Percentiles rank a stretch among this genome's conserved stretches.
Evolutionary conservation across 2,329 filamentous ascomycete genomes (phyloP).

Genomic region (Dothiorella sarmentorum): DNA sequence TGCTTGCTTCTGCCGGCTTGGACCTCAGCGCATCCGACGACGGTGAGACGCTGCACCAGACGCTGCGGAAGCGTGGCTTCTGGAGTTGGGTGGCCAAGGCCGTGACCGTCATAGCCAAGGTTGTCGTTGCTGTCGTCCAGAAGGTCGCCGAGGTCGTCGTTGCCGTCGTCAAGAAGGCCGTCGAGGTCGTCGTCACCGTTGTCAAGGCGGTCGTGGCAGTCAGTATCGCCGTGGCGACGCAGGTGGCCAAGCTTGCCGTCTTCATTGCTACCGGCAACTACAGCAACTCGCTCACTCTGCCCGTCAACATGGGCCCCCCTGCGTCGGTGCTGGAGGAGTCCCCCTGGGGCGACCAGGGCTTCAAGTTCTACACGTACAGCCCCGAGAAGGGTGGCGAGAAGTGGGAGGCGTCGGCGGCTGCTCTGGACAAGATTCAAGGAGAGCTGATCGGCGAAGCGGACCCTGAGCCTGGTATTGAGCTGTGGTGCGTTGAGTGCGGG

Average conservation of each 20-base stretch:
- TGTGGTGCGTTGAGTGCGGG: slow-evolving; percentile 22
- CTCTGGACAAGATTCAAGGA: slow-evolving; percentile 11
- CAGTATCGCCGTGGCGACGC: neutral
- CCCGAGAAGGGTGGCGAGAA: neutral
- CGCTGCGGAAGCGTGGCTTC: neutral
- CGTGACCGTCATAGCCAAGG: neutral
- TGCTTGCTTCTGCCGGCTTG: slow-evolving; percentile 5
- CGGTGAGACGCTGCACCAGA: neutral
- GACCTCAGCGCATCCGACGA: neutral
- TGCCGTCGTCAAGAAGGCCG: neutral
- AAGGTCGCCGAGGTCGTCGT: neutral
- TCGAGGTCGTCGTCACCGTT: neutral
- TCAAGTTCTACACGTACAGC: slow-evolving; percentile 18
- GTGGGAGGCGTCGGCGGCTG: neutral
- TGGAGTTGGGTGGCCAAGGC: neutral
- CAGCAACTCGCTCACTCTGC: slow-evolving; percentile 11
- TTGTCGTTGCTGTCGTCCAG: neutral
- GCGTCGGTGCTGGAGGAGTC: slow-evolving; percentile 3
- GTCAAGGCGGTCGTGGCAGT: neutral
- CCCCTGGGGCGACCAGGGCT: slow-evolving; percentile 16
- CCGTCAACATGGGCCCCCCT: slow-evolving; percentile 16
- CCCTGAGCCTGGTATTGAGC: slow-evolving; percentile 20
- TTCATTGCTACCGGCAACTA: slow-evolving; percentile 16
- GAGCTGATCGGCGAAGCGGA: slow-evolving; percentile 17
- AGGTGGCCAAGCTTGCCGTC: neutral